Conservation (phyloP, 495 filamentous ascomycete species). For the Cryomyces minteri region DNA sequence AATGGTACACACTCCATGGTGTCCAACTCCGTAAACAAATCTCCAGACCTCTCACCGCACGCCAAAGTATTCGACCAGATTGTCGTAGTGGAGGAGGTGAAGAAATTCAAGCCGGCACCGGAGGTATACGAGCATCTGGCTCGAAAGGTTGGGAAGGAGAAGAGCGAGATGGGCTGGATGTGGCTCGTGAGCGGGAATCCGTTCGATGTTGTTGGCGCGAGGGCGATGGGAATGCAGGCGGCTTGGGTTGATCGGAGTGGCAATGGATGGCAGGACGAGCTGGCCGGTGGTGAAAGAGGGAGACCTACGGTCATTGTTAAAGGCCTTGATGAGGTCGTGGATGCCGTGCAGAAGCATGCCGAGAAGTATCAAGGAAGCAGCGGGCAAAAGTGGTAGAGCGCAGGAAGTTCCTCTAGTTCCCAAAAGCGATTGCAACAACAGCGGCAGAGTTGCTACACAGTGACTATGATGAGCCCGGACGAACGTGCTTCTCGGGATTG, state of each 20-base stretch:
- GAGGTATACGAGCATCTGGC: conserved; percentile 43
- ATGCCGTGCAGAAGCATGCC: conserved; percentile 13
- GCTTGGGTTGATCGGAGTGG: conserved; percentile 50
- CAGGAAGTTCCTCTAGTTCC: too few relatives aligned
- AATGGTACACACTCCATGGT: conserved; percentile 56
- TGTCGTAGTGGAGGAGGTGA: conserved; percentile 40
- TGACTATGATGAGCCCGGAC: too few relatives aligned
- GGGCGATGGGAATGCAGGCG: conserved; percentile 34
- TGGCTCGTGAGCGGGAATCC: conserved; percentile 67
- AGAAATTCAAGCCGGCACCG: conserved; percentile 51
- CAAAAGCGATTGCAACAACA: too few relatives aligned
- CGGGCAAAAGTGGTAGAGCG: too few relatives aligned
- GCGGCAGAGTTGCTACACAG: too few relatives aligned
- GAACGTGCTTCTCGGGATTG: too few relatives aligned
- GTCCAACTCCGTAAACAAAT: conserved; percentile 34
- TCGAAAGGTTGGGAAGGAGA: conserved; percentile 25
- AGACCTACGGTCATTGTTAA: conserved; percentile 27
- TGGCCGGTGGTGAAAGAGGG: conserved; percentile 22
- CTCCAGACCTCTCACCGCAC: conserved; percentile 34
- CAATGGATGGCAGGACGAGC: conserved; percentile 31
- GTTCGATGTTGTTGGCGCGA: conserved; percentile 55
- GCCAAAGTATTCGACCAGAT: conserved; percentile 31
- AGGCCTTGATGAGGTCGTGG: conserved; percentile 29
- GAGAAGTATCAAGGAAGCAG: not conserved
- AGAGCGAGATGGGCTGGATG: conserved; percentile 30